A percentile compares a stretch with the other conserved stretches of the same genome.
phyloP scores from a whole-genome alignment of 179 eudicot genomes.

The Heliamphora pulchella region DNA sequence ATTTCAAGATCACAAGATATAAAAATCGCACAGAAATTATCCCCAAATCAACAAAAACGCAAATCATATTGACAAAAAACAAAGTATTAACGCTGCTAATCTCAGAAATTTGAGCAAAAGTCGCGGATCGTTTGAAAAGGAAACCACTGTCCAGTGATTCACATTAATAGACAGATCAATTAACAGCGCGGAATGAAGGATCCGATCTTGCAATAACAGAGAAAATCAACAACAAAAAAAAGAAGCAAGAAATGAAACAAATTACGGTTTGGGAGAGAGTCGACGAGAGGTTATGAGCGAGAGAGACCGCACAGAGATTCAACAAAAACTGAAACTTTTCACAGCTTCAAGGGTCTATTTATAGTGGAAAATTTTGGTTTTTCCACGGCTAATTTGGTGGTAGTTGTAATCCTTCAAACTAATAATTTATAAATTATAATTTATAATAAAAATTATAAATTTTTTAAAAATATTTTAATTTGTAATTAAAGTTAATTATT shows the following conservation, averaged over 20 bases:
- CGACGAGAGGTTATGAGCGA: too few species aligned
- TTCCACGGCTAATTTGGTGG: neutral
- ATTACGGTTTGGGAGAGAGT: neutral
- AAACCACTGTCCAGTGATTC: neutral
- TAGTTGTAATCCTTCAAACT: too few species aligned
- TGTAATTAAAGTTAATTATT: too few species aligned
- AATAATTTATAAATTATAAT: too few species aligned
- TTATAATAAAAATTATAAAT: too few species aligned
- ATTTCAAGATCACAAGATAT: neutral
- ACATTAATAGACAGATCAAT: neutral
- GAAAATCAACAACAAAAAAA: neutral
- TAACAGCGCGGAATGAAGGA: neutral
- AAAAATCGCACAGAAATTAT: neutral
- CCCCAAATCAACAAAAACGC: neutral
- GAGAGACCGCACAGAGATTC: neutral
- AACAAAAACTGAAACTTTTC: neutral
- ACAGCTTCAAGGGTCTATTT: neutral
- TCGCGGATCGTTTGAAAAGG: too few species aligned
- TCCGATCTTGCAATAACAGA: neutral
- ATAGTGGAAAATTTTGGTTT: neutral
- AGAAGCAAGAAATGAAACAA: neutral
- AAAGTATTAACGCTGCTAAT: too few species aligned
- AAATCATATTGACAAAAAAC: neutral
- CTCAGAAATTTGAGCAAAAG: too few species aligned
- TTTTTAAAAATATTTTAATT: too few species aligned